phyloP scores from a whole-genome alignment of 108 stramenopile species.

The Epithemia pelagica region DNA sequence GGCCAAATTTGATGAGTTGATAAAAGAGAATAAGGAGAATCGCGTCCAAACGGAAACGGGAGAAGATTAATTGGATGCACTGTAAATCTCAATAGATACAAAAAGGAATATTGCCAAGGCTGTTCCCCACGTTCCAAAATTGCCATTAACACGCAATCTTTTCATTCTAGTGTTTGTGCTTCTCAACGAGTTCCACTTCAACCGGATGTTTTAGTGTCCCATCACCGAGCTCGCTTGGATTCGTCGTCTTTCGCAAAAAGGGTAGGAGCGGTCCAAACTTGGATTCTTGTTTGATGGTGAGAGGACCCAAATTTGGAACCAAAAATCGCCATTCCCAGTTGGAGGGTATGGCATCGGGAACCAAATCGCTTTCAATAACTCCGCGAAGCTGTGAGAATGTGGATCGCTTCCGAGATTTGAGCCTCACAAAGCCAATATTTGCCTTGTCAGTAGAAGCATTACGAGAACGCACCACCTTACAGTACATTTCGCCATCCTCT shows the following conservation, averaged over 20 bases:
- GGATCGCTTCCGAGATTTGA: constrained; percentile 50
- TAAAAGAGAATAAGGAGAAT: constrained; percentile 10
- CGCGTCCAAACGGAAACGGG: neutral
- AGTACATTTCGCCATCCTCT: constrained; percentile 3
- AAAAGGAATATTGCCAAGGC: too few relatives aligned
- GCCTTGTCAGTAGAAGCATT: neutral
- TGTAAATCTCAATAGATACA: neutral
- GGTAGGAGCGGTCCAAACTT: constrained; percentile 41
- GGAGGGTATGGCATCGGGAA: constrained; percentile 33
- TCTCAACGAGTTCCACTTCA: neutral
- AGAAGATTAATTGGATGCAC: too few relatives aligned
- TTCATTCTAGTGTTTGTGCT: too few relatives aligned
- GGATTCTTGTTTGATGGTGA: constrained; percentile 62
- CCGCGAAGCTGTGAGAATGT: constrained; percentile 52
- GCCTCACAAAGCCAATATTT: constrained; percentile 65
- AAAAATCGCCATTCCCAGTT: constrained; percentile 56
- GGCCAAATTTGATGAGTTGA: constrained; percentile 25
- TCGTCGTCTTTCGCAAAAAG: constrained; percentile 34
- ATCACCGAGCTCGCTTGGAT: constrained; percentile 22
- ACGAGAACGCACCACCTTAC: neutral
- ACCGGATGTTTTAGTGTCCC: neutral
- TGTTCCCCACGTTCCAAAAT: neutral
- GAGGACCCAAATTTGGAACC: constrained; percentile 65
- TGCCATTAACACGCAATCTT: too few relatives aligned
- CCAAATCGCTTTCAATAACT: constrained; percentile 51